Conservation (phyloP, 1,284 basidiomycete genomes). For the Ceraceosorus guamensis region DNA sequence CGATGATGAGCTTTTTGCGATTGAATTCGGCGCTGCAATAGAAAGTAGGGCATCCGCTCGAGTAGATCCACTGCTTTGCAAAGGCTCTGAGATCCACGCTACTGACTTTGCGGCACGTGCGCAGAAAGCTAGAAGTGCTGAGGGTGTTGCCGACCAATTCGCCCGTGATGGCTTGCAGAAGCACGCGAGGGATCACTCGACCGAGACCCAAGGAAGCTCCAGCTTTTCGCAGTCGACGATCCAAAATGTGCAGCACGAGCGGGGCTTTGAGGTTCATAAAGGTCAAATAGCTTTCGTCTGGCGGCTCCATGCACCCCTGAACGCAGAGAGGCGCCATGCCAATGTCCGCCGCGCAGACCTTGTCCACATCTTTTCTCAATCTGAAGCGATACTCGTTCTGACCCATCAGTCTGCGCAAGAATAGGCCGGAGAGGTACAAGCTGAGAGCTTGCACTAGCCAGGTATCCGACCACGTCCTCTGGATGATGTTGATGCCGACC, state of each 20-base stretch:
- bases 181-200: conserved; percentile 88
- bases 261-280: conserved; percentile 95
- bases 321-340: conserved; percentile 88
- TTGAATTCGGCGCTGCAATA: conserved; percentile 86
- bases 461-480: conserved; percentile 84
- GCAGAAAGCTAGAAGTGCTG: conserved; percentile 81
- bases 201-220: conserved; percentile 90
- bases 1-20: conserved; percentile 94
- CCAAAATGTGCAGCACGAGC: conserved; percentile 88
- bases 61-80: conserved; percentile 97
- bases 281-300: conserved; percentile 36
- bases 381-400: conserved; percentile 97
- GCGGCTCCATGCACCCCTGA: conserved; percentile 69
- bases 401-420: conserved; percentile 77
- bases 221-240: conserved; percentile 84
- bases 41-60: conserved; percentile 89
- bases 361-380: conserved; percentile 91
- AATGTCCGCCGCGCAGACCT: conserved; percentile 80
- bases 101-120: conserved; percentile 87
- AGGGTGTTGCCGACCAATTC: conserved; percentile 72
- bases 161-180: conserved; percentile 85
- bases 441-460: conserved; percentile 94
- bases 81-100: conserved; percentile 71
- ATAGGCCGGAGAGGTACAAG: conserved; percentile 81
- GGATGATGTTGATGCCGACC: conserved; percentile 94